Conservation (phyloP, 495 filamentous ascomycete species). For the Massariosphaeria phaeospora region DNA sequence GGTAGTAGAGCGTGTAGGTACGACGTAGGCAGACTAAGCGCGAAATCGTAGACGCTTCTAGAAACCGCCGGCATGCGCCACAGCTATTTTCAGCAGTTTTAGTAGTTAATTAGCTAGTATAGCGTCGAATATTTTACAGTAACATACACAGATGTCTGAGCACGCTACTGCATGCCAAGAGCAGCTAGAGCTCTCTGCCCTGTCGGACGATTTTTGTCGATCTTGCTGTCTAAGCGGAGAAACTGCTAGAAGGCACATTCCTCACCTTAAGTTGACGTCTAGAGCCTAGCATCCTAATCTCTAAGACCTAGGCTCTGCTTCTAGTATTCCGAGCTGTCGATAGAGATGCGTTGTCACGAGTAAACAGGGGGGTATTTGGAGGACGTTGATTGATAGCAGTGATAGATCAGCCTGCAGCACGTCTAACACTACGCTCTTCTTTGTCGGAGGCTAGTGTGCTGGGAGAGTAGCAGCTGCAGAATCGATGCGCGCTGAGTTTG, state of each 20-base stretch:
- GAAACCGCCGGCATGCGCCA: not conserved
- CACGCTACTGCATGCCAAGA: conserved; percentile 1
- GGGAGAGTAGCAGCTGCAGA: not conserved
- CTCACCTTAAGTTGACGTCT: not conserved
- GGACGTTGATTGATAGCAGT: not conserved
- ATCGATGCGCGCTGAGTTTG: not conserved
- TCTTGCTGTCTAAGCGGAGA: not conserved
- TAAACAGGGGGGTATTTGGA: not conserved
- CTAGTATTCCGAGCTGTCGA: not conserved
- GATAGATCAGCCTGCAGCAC: not conserved
- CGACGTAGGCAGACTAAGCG: no score
- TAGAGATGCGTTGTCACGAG: not conserved
- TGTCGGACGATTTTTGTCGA: not conserved
- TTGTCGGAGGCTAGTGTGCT: not conserved
- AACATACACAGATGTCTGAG: not conserved
- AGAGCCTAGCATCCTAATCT: not conserved
- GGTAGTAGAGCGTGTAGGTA: no score
- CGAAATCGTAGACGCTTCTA: not conserved
- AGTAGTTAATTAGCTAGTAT: not conserved
- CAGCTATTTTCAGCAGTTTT: not conserved
- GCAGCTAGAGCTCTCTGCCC: not conserved
- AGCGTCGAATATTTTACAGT: not conserved
- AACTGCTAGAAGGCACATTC: not conserved
- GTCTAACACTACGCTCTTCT: conserved; percentile 1
- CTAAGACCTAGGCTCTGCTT: not conserved